Conservation (phyloP, 164 flowering plant genomes). For the Malania oleifera region DNA sequence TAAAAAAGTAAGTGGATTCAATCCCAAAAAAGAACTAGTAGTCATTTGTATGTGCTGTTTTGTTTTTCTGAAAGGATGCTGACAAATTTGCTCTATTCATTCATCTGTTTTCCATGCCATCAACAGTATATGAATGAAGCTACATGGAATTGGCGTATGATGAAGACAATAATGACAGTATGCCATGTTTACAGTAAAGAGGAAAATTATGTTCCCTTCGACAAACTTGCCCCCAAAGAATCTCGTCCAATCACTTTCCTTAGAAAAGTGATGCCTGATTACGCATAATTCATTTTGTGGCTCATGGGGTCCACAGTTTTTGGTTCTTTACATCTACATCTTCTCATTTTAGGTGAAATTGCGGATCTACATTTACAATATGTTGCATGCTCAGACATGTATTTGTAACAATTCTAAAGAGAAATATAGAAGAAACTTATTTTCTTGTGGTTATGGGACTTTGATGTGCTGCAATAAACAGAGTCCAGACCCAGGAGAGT, state of each 20-base stretch:
- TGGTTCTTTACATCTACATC: conserved; percentile 10
- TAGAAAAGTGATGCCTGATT: conserved; percentile 76
- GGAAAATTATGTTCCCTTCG: conserved; percentile 64
- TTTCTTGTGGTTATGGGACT: too few species aligned
- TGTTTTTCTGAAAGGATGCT: too few species aligned
- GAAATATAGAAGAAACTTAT: background rate
- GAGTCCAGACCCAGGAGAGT: background rate
- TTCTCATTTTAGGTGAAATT: conserved; percentile 6
- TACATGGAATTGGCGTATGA: conserved; percentile 90
- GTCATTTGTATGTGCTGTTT: too few species aligned
- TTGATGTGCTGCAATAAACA: background rate
- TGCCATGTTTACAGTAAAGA: conserved; percentile 80
- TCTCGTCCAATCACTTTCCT: conserved; percentile 72
- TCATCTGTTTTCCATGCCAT: background rate
- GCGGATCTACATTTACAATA: conserved; percentile 4
- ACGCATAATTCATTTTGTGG: conserved; percentile 38
- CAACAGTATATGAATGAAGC: conserved; percentile 82
- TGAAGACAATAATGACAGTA: conserved; percentile 88
- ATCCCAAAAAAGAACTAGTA: too few species aligned
- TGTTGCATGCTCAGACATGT: conserved; percentile 1
- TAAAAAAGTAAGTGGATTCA: too few species aligned
- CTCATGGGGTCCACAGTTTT: background rate
- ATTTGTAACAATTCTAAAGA: background rate
- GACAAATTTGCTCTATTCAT: background rate
- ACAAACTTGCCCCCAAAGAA: conserved; percentile 58